Base-by-base conservation (phyloP, 2,329 filamentous ascomycete species). In the Colletotrichum chrysophilum region DNA sequence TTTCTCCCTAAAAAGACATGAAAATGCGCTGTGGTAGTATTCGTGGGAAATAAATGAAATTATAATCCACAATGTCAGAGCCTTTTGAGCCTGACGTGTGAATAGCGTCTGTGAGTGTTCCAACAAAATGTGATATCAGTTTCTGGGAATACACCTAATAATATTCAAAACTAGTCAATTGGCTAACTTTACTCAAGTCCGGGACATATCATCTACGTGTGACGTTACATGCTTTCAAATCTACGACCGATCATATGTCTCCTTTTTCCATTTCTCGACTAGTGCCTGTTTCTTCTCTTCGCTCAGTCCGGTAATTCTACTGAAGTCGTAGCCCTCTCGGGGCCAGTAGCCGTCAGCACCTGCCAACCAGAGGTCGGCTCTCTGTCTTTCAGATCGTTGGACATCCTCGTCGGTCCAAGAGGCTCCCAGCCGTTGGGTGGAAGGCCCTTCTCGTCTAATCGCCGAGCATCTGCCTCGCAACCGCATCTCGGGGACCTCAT, bases 21-120 rank as follows among this genome's bases (percentile, higher is more conserved):
- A 7, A 7, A 10, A 48, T 5, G 5, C 10, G 10, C 4, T 48
- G 8, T n/a, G 43, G 1, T 48, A 1, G 18, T 48, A 12, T 18
- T n/a, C 4, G 38, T 4, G 4, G 38, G 38, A 5, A n/a, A 43
- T 0, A 5, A 10, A 43, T 43, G 18, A 10, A 5, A 48, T 12
- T 0, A 12, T 12, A 3, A n/a, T n/a, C 2, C 9, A 48, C 9
- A n/a, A 12, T 48, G 3, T 10, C 18, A 10, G 3, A 10, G 38
- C 38, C 38, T 7, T n/a, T 16, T 18, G 18, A 48, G 43, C 18
- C 10, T 48, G 38, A 48, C 18, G 43, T n/a, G 0, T 48, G 1
- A 48, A 7, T 21, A 48, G 43, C 18, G 18, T 13, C 18, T 13
- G 18, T 21, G 0, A 21, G 18, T 48, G 18, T 48, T 13, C 10